These are phyloP conservation scores for Phialophora macrospora DNA, from an alignment of 2,329 filamentous ascomycete genomes.

Conservation along the genomic window DNA sequence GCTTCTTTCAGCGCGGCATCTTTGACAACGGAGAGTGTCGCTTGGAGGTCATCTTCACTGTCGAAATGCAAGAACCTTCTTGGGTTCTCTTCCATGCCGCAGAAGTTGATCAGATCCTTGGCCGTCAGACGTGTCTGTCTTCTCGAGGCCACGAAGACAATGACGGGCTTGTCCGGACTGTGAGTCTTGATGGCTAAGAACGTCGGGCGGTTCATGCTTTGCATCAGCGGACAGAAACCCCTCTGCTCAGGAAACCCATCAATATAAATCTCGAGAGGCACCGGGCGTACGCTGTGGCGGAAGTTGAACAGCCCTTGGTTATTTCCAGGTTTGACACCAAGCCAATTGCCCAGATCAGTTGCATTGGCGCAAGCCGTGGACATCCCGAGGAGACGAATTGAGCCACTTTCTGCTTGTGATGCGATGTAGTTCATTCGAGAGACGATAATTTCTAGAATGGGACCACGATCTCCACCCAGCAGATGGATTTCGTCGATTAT, in stretches of 20 bases:
- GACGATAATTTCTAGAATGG: slow-evolving; percentile 96
- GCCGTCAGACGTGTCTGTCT: slow-evolving; percentile 93
- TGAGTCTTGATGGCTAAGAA: slow-evolving; percentile 97
- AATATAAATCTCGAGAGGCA: slow-evolving; percentile 94
- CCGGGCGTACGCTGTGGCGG: slow-evolving; percentile 91
- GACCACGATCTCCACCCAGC: slow-evolving; percentile 92
- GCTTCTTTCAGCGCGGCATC: slow-evolving; percentile 91
- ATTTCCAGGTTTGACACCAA: slow-evolving; percentile 86
- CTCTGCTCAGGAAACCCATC: slow-evolving; percentile 95
- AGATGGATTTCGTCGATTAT: slow-evolving; percentile 99
- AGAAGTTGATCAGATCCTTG: slow-evolving; percentile 95
- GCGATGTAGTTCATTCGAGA: slow-evolving; percentile 97
- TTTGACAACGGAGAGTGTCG: slow-evolving; percentile 87
- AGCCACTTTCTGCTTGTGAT: slow-evolving; percentile 86
- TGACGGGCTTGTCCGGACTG: slow-evolving; percentile 94
- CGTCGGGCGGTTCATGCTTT: slow-evolving; percentile 97
- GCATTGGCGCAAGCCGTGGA: slow-evolving; percentile 98
- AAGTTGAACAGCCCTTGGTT: slow-evolving; percentile 80
- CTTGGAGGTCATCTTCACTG: slow-evolving; percentile 86
- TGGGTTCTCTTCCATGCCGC: slow-evolving; percentile 97
- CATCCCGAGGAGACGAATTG: slow-evolving; percentile 94
- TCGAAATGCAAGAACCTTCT: slow-evolving; percentile 86
- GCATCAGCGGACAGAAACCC: slow-evolving; percentile 97
- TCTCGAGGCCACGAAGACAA: slow-evolving; percentile 95
- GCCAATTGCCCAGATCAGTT: slow-evolving; percentile 90